phyloP scores from a whole-genome alignment of 2,329 filamentous ascomycete genomes.

The Pseudocercospora fijiensis region DNA sequence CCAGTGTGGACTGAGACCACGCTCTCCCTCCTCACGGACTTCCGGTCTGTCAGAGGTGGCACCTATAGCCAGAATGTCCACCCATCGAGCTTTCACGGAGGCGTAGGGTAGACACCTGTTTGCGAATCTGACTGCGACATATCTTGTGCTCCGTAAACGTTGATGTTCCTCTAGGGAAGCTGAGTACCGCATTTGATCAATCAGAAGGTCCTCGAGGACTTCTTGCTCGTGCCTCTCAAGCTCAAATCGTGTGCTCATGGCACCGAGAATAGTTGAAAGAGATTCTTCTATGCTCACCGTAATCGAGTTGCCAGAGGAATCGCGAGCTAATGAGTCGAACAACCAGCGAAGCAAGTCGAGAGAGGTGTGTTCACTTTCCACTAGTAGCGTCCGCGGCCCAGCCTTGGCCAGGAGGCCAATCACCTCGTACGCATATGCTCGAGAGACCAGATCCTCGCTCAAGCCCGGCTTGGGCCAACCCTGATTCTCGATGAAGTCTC shows the following conservation, averaged over 20 bases:
- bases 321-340: conserved; percentile 77
- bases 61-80: conserved; percentile 78
- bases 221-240: conserved; percentile 45
- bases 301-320: conserved; percentile 69
- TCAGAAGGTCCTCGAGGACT: conserved; percentile 58
- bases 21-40: conserved; percentile 83
- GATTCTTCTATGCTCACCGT: conserved; percentile 88
- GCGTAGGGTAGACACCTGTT: conserved; percentile 81
- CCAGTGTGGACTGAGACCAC: conserved; percentile 80
- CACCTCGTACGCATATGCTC: conserved; percentile 83
- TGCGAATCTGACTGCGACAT: conserved; percentile 81
- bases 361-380: conserved; percentile 44
- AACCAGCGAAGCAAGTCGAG: conserved; percentile 70
- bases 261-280: conserved; percentile 71
- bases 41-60: conserved; percentile 72
- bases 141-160: conserved; percentile 66
- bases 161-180: conserved; percentile 33
- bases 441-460: conserved; percentile 61
- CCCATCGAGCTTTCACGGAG: conserved; percentile 79
- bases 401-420: conserved; percentile 76
- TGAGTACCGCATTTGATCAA: conserved; percentile 56
- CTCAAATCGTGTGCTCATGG: conserved; percentile 48
- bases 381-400: conserved; percentile 57
- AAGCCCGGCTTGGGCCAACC: conserved; percentile 71
- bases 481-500: conserved; percentile 72